These are phyloP conservation scores for Hypholoma fasciculare DNA, from an alignment of 768 basidiomycete species.

Conservation along the genomic window DNA sequence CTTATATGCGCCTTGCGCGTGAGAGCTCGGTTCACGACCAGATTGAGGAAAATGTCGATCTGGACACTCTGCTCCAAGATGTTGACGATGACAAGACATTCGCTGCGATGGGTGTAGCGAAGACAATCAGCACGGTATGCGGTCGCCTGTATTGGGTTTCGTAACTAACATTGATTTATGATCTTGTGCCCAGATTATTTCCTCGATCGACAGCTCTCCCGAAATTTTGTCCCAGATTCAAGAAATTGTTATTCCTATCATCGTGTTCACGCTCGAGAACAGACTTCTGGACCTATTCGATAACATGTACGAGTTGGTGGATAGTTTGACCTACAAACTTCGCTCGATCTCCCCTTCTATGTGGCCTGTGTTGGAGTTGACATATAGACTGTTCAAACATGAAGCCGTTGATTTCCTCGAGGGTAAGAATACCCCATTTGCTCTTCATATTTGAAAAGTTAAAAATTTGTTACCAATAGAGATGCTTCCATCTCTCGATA, in stretches of 20 bases:
- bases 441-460: neutral
- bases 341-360: constrained; percentile 74
- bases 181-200: constrained; percentile 54
- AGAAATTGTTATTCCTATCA: constrained; percentile 77
- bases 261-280: constrained; percentile 74
- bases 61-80: constrained; percentile 54
- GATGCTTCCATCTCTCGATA: constrained; percentile 87
- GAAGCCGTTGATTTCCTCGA: constrained; percentile 88
- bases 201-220: constrained; percentile 68
- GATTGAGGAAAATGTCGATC: constrained; percentile 48
- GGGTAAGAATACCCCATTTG: constrained; percentile 43
- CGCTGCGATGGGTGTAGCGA: constrained; percentile 83
- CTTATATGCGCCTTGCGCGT: constrained; percentile 75
- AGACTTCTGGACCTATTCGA: constrained; percentile 82
- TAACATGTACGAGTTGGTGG: constrained; percentile 84
- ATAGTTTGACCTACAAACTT: constrained; percentile 81
- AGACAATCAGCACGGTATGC: constrained; percentile 78
- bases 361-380: constrained; percentile 88
- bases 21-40: constrained; percentile 64
- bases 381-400: constrained; percentile 79
- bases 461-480: constrained; percentile 39
- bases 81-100: constrained; percentile 86
- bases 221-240: constrained; percentile 81
- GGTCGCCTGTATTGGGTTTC: neutral
- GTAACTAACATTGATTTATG: neutral